Conservation (phyloP, 2,329 filamentous ascomycete species). For the Didymellaceae sp. region DNA sequence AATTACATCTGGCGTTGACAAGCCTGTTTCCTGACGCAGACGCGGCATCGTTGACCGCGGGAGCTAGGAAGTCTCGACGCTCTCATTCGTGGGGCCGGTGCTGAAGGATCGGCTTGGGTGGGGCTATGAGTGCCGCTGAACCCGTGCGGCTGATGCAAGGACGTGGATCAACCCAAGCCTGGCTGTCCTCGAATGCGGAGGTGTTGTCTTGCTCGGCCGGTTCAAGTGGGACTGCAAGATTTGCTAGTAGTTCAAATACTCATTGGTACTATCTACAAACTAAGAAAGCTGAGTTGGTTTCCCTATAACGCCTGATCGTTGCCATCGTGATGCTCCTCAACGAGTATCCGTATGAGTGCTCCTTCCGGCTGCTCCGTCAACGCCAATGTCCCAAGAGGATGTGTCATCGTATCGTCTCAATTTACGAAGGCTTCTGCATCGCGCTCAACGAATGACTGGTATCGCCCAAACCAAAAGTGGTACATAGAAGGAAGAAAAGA, state of each 20-base stretch:
- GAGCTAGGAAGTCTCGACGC: constrained; percentile 2
- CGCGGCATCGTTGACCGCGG: constrained; percentile 6
- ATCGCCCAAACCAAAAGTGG: constrained; percentile 15
- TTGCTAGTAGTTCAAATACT: neutral
- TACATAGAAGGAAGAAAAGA: constrained; percentile 7
- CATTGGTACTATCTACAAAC: constrained; percentile 11
- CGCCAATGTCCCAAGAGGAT: constrained; percentile 10
- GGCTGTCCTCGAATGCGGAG: neutral
- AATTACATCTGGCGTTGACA: constrained; percentile 5
- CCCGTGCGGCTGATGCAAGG: constrained; percentile 5
- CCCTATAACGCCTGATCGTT: constrained; percentile 3
- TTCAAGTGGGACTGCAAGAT: neutral
- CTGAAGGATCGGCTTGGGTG: constrained; percentile 2
- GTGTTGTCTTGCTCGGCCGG: neutral
- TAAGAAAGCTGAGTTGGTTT: constrained; percentile 5
- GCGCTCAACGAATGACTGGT: constrained; percentile 17
- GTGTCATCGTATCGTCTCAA: constrained; percentile 18
- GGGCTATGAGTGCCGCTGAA: constrained; percentile 4
- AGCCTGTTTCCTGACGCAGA: constrained; percentile 10
- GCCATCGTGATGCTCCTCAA: constrained; percentile 3
- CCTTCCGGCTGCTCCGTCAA: constrained; percentile 15
- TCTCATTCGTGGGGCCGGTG: constrained; percentile 8
- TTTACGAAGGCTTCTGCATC: constrained; percentile 2
- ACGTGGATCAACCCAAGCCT: neutral
- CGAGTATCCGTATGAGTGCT: constrained; percentile 4